These are phyloP conservation scores for Nemania diffusa DNA, from an alignment of 2,329 filamentous ascomycete species.

Conservation along the genomic window DNA sequence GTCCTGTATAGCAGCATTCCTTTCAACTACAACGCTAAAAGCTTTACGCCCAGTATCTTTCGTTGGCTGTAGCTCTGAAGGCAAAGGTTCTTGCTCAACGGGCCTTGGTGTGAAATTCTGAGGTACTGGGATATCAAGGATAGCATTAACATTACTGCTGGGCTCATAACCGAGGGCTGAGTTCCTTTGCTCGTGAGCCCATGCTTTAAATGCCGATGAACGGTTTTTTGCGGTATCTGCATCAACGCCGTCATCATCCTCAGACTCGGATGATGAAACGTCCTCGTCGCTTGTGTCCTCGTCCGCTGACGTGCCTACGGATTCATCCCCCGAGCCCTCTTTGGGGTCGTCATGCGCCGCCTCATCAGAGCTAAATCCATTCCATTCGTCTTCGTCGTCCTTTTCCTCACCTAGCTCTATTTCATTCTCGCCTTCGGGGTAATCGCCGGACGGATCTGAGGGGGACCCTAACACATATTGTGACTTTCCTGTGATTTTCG, in stretches of 20 bases:
- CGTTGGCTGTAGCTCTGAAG: constrained; percentile 71
- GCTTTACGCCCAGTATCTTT: constrained; percentile 74
- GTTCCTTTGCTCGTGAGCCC: constrained; percentile 89
- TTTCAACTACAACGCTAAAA: constrained; percentile 76
- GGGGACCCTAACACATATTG: constrained; percentile 27
- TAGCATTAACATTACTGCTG: constrained; percentile 54
- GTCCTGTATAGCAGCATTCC: constrained; percentile 79
- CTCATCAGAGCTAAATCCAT: constrained; percentile 67
- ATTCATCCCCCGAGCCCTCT: constrained; percentile 45
- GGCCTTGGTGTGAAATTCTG: constrained; percentile 74
- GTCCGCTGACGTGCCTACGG: constrained; percentile 47
- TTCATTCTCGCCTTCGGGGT: constrained; percentile 23
- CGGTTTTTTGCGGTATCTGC: constrained; percentile 52
- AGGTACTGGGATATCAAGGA: constrained; percentile 64
- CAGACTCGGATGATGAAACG: constrained; percentile 47
- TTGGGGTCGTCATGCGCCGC: constrained; percentile 42
- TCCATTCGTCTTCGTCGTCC: constrained; percentile 68
- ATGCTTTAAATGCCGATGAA: constrained; percentile 85
- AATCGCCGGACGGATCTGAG: constrained; percentile 43
- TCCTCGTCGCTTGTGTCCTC: constrained; percentile 41
- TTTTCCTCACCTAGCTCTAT: constrained; percentile 18
- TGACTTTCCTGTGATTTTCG: constrained; percentile 61
- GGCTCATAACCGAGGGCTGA: constrained; percentile 76
- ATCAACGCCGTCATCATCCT: constrained; percentile 49
- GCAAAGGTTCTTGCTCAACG: constrained; percentile 76